Base-by-base conservation (phyloP, 108 stramenopile species). In the Cylindrotheca closterium region DNA sequence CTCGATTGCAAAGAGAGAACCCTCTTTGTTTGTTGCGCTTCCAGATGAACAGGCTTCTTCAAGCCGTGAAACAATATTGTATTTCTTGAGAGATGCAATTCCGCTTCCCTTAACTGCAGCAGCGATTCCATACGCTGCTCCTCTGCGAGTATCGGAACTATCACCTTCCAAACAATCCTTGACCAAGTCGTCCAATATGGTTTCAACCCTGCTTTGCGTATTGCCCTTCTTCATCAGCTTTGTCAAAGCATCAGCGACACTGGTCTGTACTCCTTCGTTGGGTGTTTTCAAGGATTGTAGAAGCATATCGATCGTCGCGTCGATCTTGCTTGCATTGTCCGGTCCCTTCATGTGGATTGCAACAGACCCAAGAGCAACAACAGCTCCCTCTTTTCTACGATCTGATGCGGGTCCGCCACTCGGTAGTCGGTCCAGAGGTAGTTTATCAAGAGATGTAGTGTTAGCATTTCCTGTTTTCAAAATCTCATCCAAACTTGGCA, bases 81-180 rank as follows among this genome's bases (percentile, higher is more conserved):
- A 94, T 68, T 96, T 95, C 74, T 98, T 98, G 27, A 99, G 71
- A 28, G 85, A 68, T 15, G 94, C 84, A 37, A 99, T 98, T 19
- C 99, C 99, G 59, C 97, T 87, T 18, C 99, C 99, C 80, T 99
- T 98, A n/a, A 98, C 89, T 32, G 88, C 80, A 23, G 98, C 96
- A n/a, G 95, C 90, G 31, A 99, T 78, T 28, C 98, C 99, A 51
- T 94, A 94, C 0, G 99, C 98, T 19, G 91, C 96, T 24, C 98
- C 98, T 51, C 96, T 79, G 48, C 95, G 70, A 46, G 70, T 69
- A 18, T 89, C 80, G 22, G 86, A 53, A 18, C 71, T 76, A 21
- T 77, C 70, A 3, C 90, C 91, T 37, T 89, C 30, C 37, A 95
- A 68, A 67, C 89, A 91, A 27, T 84, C 74, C 18, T 67, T 61